Base-by-base conservation (phyloP, 345 rosid species). In the Balakata baccata region DNA sequence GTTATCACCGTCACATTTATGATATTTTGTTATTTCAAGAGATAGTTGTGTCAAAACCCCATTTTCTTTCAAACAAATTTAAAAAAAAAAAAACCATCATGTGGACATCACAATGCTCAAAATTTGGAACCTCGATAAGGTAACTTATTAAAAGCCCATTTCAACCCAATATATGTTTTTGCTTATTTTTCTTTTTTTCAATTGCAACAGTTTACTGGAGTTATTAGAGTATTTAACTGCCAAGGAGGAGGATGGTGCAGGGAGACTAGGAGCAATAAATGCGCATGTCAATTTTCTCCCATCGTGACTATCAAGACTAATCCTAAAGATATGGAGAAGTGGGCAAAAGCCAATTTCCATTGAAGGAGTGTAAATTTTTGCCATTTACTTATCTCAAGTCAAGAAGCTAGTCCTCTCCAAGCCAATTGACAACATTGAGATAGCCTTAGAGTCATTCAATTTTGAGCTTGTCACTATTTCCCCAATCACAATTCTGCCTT, bases 91-190 rank as follows among this genome's bases (percentile, higher is more conserved):
- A n/a, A n/a, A n/a, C n/a, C n/a, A n/a, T n/a, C n/a, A n/a, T n/a
- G n/a, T n/a, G n/a, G n/a, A n/a, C n/a, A n/a, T n/a, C 64, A 92
- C 99, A 79, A 91, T 92, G 98, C 99, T 95, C 82, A 95, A 95
- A 78, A 95, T 92, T 65, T 95, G 99, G 99, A 95, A 92, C 86
- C 76, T 95, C 78, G 92, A 95, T 86, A 92, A 92, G 92, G 98
- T 94, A 43, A 66, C 68, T 49, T 68, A 25, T 22, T 11, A 3
- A 45, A 45, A 17, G 29, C 52, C 61, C 5, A 4, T 39, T 37
- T 64, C 0, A 6, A 51, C 11, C 25, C 20, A 58, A 29, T 2
- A 29, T 29, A 1, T 29, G 34, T 1, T 29, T 29, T 29, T 29
- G 1, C 34, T 4, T 3, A 11, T 2, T 0, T 47, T 7, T 38